Base-by-base conservation (phyloP, 257 asterid genomes). In the Jacaranda copaia region DNA sequence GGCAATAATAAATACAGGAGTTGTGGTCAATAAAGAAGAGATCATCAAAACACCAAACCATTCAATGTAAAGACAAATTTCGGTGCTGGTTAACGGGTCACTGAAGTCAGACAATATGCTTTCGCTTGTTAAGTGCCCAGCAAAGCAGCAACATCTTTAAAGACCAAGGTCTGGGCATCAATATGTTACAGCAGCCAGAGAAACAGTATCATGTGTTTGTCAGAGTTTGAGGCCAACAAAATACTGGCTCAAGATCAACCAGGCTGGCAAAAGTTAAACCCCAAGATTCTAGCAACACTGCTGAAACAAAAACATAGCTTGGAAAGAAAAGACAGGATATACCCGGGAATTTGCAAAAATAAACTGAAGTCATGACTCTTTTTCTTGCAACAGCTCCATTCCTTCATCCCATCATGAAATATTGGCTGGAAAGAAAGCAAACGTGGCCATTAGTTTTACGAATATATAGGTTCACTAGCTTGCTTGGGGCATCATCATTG, bases 351-450 rank as follows among this genome's bases (percentile, higher is more conserved):
- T 78, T 88, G 93, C 69, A 95, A 70, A 84, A 95, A 95, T 74
- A 87, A 87, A 84, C 88, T 91, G 87, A 95, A 95, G 82, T 95
- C 99, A 20, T 95, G 97, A 79, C 99, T 95, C 81, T 86, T 86
- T 85, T 90, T 76, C 96, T 93, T 95, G 96, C 99, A 95, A 81
- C 99, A 95, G 86, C 97, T 91, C 99, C 99, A 95, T 80, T 93
- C 97, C 85, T 95, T 95, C 89, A 79, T 95, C 75, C 99, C 99
- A 78, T 95, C 97, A 43, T 93, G 99, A 81, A 95, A 95, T 74
- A 82, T 14, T 67, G 99, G 99, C 99, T 95, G 94, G 65, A 73
- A 16, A 0, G 32, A 65, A 45, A 36, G 69, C 12, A 60, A 62
- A 64, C 18, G 2, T 53, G 46, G 32, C 75, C 78, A 73, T 79